Evolutionary conservation across 768 basidiomycete species (phyloP).

Genomic region (Collybia sordida): DNA sequence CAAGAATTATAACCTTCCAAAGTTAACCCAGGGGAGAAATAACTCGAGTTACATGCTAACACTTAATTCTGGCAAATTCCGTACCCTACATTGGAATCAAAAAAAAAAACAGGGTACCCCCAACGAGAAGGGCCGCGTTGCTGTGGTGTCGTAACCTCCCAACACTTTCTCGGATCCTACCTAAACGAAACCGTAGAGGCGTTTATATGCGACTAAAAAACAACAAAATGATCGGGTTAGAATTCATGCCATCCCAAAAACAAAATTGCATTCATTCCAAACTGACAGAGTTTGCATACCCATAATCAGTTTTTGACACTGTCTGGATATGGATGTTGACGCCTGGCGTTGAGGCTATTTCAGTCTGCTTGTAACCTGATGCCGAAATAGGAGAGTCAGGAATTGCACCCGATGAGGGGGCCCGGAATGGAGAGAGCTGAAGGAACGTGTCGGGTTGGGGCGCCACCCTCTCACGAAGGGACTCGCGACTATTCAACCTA

Average conservation of each 20-base stretch:
- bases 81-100: constrained; percentile 6
- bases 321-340: constrained; percentile 36
- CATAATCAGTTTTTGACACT: constrained; percentile 30
- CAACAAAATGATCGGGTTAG: no score
- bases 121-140: neutral
- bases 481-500: constrained; percentile 48
- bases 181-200: neutral
- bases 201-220: no score
- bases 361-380: neutral
- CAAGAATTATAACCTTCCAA: no score
- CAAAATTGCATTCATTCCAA: no score
- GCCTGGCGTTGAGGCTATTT: constrained; percentile 4
- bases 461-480: constrained; percentile 39
- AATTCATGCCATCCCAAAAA: no score
- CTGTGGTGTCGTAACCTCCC: neutral
- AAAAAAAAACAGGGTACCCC: neutral
- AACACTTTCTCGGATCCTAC: neutral
- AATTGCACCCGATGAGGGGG: constrained; percentile 14
- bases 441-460: constrained; percentile 28
- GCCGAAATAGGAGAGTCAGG: constrained; percentile 7
- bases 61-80: constrained; percentile 1
- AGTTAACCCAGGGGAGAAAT: constrained; percentile 4
- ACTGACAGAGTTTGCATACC: constrained; percentile 10
- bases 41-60: neutral
- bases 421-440: constrained; percentile 31